Base-by-base conservation (phyloP, 257 asterid genomes). In the Gentiana straminea region DNA sequence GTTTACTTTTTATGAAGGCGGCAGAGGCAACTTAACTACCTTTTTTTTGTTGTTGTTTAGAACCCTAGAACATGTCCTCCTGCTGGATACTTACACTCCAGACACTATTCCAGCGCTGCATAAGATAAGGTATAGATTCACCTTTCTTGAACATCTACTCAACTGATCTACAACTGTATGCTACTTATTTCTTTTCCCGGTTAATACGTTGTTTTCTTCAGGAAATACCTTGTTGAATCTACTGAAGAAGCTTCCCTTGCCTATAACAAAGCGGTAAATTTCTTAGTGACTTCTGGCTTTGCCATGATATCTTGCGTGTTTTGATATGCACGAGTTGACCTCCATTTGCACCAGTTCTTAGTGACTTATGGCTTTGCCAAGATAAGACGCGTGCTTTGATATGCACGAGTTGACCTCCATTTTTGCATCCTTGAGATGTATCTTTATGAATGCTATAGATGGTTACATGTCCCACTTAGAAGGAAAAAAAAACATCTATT, bases 171-270 rank as follows among this genome's bases (percentile, higher is more conserved):
- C n/a, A 15, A 35, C 35, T 13, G 41, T 35, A 36, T 33, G 45
- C 57, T 57, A 61, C 63, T 51, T 8, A 13, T 33, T 34, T 56
- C 24, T 24, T 24, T 24, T 24, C 24, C 24, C 24, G 43, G 52
- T 54, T 48, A 4, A 55, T 43, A 59, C 48, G 50, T 24, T 33
- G 8, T 58, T 58, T 65, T 49, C 62, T 55, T 55, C 75, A 92
- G 97, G 86, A 85, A 92, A 69, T 83, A 78, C 76, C 70, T 92
- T 81, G 79, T 83, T 60, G 98, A 92, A 62, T 82, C 98, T 56
- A 83, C 95, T 10, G 98, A 92, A 67, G 97, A 92, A 70, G 94
- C 97, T 71, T 88, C 94, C 36, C 91, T 88, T 71, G 93, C 98
- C 49, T 88, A 92, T 64, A 89, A 88, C 71, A 92, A 88, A 88